A percentile compares a stretch with the other conserved stretches of the same genome.
Evolutionary conservation across 495 filamentous ascomycete genomes (phyloP).

Genomic region (Trichoderma virens): DNA sequence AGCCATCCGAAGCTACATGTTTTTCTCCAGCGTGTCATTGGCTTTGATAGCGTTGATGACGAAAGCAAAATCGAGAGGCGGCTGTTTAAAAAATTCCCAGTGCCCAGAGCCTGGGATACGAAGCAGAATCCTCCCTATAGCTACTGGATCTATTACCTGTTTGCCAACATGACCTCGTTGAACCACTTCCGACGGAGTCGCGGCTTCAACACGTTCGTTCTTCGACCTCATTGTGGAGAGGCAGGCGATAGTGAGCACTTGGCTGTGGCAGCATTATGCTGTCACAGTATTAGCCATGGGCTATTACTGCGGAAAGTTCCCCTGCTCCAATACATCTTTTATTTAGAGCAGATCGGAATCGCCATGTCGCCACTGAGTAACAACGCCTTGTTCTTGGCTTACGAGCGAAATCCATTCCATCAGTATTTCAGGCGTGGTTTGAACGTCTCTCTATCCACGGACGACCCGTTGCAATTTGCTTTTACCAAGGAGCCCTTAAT

Average conservation of each 20-base stretch:
- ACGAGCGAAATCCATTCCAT: slow-evolving; percentile 92
- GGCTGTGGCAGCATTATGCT: slow-evolving; percentile 84
- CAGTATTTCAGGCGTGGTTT: slow-evolving; percentile 90
- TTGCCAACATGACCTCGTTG: slow-evolving; percentile 85
- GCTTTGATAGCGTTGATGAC: slow-evolving; percentile 95
- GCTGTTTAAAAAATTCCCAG: slow-evolving; percentile 86
- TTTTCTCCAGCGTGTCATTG: slow-evolving; percentile 89
- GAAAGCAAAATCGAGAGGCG: slow-evolving; percentile 93
- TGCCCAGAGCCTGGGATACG: slow-evolving; percentile 78
- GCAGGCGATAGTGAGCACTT: slow-evolving; percentile 96
- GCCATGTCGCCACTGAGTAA: slow-evolving; percentile 98
- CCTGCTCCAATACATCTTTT: slow-evolving; percentile 91
- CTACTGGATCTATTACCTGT: slow-evolving; percentile 98
- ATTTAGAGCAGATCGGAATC: slow-evolving; percentile 94
- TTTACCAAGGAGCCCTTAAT: slow-evolving; percentile 98
- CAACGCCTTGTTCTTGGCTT: slow-evolving; percentile 92
- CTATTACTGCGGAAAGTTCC: slow-evolving; percentile 89
- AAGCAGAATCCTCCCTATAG: slow-evolving; percentile 96
- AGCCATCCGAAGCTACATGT: slow-evolving; percentile 90
- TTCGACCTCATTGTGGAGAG: slow-evolving; percentile 93
- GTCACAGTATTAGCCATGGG: slow-evolving; percentile 95
- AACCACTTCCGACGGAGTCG: slow-evolving; percentile 85
- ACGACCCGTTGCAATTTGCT: slow-evolving; percentile 95
- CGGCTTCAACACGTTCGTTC: slow-evolving; percentile 90
- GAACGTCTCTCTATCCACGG: slow-evolving; percentile 92